phyloP scores from a whole-genome alignment of 2,329 filamentous ascomycete genomes.

The Scolecobasidium constrictum region DNA sequence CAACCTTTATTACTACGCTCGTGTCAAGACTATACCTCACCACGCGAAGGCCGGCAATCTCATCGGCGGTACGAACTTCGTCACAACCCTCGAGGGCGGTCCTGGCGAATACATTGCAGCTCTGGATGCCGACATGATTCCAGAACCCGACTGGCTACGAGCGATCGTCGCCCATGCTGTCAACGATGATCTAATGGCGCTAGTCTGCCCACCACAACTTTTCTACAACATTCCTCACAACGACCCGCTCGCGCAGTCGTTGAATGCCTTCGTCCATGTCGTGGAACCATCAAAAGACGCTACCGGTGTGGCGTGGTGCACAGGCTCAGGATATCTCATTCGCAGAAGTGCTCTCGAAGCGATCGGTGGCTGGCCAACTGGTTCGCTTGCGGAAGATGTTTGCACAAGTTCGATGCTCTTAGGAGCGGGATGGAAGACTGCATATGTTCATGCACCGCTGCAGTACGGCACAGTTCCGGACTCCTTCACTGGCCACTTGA shows the following conservation, averaged over 20 bases:
- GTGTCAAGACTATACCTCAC: constrained; percentile 25
- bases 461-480: constrained; percentile 51
- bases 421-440: constrained; percentile 18
- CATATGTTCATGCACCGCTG: constrained; percentile 46
- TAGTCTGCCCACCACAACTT: constrained; percentile 8
- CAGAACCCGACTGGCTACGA: constrained; percentile 23
- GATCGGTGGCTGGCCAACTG: constrained; percentile 23
- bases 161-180: constrained; percentile 14
- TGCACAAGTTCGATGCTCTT: constrained; percentile 22
- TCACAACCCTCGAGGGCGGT: constrained; percentile 9
- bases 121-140: constrained; percentile 27
- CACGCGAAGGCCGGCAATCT: constrained; percentile 11
- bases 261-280: constrained; percentile 10
- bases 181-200: constrained; percentile 8
- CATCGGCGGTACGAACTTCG: constrained; percentile 9
- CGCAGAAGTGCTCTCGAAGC: constrained; percentile 20
- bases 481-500: constrained; percentile 43
- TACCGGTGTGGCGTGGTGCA: constrained; percentile 19
- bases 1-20: constrained; percentile 44
- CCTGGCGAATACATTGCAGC: constrained; percentile 20
- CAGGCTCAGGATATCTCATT: constrained; percentile 24
- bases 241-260: constrained; percentile 6
- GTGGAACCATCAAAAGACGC: constrained; percentile 22
- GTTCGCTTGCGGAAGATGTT: constrained; percentile 25
- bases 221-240: constrained; percentile 9